phyloP scores from a whole-genome alignment of 441 rosid genomes.

The Adansonia rubrostipa region DNA sequence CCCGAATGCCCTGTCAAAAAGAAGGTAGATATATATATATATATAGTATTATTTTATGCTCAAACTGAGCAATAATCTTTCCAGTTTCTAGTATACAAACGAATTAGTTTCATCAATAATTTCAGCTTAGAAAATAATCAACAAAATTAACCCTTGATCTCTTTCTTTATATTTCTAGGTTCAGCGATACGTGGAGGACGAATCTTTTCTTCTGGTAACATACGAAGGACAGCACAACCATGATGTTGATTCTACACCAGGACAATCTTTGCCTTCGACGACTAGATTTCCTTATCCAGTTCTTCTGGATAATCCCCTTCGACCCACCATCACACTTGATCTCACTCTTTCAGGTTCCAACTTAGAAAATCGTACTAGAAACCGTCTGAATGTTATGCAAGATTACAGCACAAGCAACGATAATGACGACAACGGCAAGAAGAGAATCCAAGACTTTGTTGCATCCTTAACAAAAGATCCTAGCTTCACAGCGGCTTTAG shows the following conservation, averaged over 20 bases:
- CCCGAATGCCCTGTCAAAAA: slow-evolving; percentile 46
- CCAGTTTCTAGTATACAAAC: neutral
- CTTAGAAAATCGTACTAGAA: slow-evolving; percentile 8
- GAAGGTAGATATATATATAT: slow-evolving; percentile 30
- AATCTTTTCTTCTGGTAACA: slow-evolving; percentile 35
- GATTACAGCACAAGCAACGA: neutral
- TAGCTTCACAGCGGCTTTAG: slow-evolving; percentile 35
- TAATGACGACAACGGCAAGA: neutral
- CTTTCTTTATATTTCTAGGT: slow-evolving; percentile 30
- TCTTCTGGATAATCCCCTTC: slow-evolving; percentile 6
- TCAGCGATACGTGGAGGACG: slow-evolving; percentile 40
- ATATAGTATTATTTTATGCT: neutral
- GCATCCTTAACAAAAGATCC: slow-evolving; percentile 39
- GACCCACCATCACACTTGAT: slow-evolving; percentile 36
- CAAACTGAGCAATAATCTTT: neutral
- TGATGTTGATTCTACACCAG: neutral
- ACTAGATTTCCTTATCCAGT: neutral
- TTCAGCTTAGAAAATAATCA: neutral
- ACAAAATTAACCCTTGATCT: too few relatives aligned
- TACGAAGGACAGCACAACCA: slow-evolving; percentile 53
- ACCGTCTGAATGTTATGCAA: neutral
- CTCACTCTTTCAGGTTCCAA: slow-evolving; percentile 41
- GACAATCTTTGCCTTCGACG: slow-evolving; percentile 6
- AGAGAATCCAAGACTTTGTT: slow-evolving; percentile 31
- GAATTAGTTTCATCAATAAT: neutral